Evolutionary conservation across 805 yeast genomes (phyloP).

Genomic region (Blastobotrys americana): DNA sequence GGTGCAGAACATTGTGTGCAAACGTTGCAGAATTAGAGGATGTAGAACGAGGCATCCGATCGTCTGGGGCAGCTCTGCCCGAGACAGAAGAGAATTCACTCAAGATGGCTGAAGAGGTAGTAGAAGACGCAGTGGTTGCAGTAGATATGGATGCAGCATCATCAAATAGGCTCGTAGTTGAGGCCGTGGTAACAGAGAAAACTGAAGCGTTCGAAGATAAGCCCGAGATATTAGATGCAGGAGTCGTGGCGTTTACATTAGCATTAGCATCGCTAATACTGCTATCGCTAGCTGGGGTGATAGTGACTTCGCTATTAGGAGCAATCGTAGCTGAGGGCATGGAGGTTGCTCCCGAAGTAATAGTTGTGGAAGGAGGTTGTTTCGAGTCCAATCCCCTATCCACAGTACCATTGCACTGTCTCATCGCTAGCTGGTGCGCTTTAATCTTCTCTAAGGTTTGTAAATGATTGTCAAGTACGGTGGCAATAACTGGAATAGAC

Average conservation of each 20-base stretch:
- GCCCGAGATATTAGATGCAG: neutral
- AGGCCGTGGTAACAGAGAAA: neutral
- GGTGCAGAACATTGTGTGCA: conserved; percentile 15
- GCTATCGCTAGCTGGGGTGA: too few relatives aligned
- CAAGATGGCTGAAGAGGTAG: neutral
- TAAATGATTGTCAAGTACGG: conserved; percentile 82
- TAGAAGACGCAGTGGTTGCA: neutral
- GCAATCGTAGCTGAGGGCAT: conserved; percentile 1
- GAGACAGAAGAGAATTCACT: neutral
- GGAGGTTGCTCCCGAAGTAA: conserved; percentile 4
- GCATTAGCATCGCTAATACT: conserved; percentile 3
- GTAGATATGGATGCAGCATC: neutral
- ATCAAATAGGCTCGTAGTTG: neutral
- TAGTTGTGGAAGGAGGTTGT: neutral
- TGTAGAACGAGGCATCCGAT: conserved; percentile 12
- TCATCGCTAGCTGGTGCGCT: neutral
- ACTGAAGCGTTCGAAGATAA: neutral
- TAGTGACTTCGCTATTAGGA: conserved; percentile 5
- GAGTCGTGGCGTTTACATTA: neutral
- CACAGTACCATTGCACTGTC: neutral
- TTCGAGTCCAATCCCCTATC: neutral
- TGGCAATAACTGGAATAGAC: conserved; percentile 80
- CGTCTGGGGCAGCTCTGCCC: conserved; percentile 1
- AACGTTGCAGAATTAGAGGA: conserved; percentile 14
- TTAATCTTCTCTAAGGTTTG: conserved; percentile 1